A percentile compares a stretch with the other conserved stretches of the same genome.
Evolutionary conservation across 1,284 basidiomycete genomes (phyloP).

Genomic region (Ustilago hordei): DNA sequence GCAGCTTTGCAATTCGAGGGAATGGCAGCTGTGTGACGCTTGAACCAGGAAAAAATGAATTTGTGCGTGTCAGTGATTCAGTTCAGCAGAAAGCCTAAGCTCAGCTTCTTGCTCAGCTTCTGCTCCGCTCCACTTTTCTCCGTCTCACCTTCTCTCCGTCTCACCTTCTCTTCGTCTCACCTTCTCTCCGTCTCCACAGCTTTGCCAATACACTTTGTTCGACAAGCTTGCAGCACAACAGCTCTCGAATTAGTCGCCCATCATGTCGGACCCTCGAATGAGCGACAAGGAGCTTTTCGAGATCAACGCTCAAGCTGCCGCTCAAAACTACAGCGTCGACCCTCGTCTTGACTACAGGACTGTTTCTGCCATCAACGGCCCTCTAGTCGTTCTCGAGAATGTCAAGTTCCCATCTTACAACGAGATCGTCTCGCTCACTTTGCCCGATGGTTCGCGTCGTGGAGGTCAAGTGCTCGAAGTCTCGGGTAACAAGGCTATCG

Average conservation of each 20-base stretch:
- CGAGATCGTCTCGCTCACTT: slow-evolving; percentile 95
- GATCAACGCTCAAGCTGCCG: slow-evolving; percentile 86
- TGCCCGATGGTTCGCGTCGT: slow-evolving; percentile 94
- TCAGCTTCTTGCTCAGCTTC: not conserved
- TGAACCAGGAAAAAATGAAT: not conserved
- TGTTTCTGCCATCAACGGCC: slow-evolving; percentile 93
- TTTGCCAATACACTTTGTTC: not conserved
- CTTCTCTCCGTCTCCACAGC: not conserved
- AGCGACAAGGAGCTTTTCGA: slow-evolving; percentile 80
- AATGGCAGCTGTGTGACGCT: slow-evolving; percentile 1
- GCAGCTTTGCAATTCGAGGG: not conserved
- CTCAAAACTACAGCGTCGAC: slow-evolving; percentile 74
- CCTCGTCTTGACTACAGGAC: slow-evolving; percentile 96
- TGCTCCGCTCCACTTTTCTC: too few relatives aligned
- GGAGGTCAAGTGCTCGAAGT: slow-evolving; percentile 99
- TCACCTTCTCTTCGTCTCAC: not conserved
- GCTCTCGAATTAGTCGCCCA: slow-evolving; percentile 9
- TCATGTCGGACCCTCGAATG: slow-evolving; percentile 70
- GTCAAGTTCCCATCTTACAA: slow-evolving; percentile 99
- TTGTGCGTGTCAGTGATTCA: not conserved
- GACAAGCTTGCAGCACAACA: not conserved
- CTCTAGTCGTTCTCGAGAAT: slow-evolving; percentile 94
- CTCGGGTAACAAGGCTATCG: slow-evolving; percentile 97
- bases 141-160: too few relatives aligned
- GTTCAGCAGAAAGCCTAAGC: slow-evolving; percentile 9